These are phyloP conservation scores for Candida quercuum DNA, from an alignment of 805 yeast species.

Conservation along the genomic window DNA sequence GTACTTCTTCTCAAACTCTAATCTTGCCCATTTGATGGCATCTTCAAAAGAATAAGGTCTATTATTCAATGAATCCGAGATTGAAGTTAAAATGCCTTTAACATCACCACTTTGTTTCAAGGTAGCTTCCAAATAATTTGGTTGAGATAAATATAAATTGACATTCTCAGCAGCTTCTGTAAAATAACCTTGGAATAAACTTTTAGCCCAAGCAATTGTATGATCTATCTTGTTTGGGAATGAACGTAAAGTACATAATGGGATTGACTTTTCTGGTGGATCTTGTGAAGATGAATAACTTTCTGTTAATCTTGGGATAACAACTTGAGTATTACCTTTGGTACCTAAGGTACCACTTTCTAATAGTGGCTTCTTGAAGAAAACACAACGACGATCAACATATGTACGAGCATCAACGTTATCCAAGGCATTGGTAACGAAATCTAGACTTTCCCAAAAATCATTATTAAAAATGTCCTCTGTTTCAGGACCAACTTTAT, in stretches of 20 bases:
- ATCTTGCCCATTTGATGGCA: conserved; percentile 92
- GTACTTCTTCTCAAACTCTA: conserved; percentile 81
- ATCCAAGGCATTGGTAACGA: conserved; percentile 95
- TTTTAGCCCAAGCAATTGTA: conserved; percentile 99
- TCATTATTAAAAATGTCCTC: conserved; percentile 78
- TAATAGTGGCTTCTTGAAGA: conserved; percentile 81
- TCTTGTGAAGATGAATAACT: conserved; percentile 95
- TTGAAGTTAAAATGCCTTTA: conserved; percentile 78
- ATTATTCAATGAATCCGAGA: conserved; percentile 64
- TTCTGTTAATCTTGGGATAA: conserved; percentile 90
- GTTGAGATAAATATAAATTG: conserved; percentile 83
- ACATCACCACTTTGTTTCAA: conserved; percentile 91
- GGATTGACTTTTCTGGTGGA: conserved; percentile 97
- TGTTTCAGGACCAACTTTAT: conserved; percentile 92
- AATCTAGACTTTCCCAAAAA: conserved; percentile 81
- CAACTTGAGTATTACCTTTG: conserved; percentile 96
- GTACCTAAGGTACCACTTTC: conserved; percentile 98
- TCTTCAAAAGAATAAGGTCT: conserved; percentile 91
- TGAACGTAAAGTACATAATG: conserved; percentile 93
- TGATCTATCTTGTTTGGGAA: conserved; percentile 98
- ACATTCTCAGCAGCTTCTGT: conserved; percentile 91
- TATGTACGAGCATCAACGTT: conserved; percentile 97
- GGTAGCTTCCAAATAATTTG: conserved; percentile 86
- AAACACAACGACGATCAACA: conserved; percentile 95
- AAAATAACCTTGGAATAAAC: conserved; percentile 87